These are phyloP conservation scores for Neurospora sp. DNA, from an alignment of 495 filamentous ascomycete genomes.

Conservation along the genomic window DNA sequence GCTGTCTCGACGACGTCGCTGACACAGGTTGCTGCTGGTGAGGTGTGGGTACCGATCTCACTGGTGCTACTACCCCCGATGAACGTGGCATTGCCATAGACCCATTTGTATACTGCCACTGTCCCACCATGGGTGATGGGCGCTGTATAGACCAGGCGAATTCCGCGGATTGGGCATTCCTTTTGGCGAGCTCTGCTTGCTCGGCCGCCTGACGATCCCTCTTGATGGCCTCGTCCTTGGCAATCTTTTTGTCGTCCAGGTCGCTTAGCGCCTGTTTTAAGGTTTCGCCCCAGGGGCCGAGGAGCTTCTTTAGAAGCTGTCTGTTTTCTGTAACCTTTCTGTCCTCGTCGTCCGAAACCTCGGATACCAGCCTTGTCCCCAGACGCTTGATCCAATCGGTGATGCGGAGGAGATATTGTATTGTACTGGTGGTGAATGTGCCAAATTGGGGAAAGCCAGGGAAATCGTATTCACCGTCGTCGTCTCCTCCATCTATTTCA, in stretches of 20 bases:
- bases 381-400: not conserved
- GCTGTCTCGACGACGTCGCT: not conserved
- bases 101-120: not conserved
- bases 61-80: not conserved
- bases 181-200: not conserved
- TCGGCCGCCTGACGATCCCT: not conserved
- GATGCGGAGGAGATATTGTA: not conserved
- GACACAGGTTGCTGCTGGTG: not conserved
- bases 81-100: not conserved
- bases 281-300: not conserved
- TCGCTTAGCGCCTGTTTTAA: not conserved
- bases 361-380: not conserved
- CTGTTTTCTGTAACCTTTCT: not conserved
- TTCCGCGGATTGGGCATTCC: not conserved
- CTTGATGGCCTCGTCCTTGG: not conserved
- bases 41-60: not conserved
- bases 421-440: not conserved
- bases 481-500: not conserved
- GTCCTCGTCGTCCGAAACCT: not conserved
- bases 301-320: not conserved
- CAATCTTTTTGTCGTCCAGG: not conserved
- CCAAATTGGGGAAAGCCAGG: not conserved
- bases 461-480: not conserved
- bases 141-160: not conserved
- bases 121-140: not conserved